Evolutionary conservation across 164 flowering plant species (phyloP).

Genomic region (Protea cynaroides): DNA sequence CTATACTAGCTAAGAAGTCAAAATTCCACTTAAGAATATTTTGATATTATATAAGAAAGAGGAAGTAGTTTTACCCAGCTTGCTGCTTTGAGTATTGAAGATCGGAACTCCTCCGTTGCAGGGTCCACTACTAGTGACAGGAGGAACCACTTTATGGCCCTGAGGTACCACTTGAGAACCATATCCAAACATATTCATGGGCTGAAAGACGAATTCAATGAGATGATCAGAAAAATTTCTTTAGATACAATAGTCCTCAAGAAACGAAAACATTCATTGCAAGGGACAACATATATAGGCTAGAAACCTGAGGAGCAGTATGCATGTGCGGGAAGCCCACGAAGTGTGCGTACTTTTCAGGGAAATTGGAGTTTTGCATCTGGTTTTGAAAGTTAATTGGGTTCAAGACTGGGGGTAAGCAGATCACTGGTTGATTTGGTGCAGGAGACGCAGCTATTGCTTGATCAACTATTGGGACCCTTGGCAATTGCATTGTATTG

Average conservation of each 20-base stretch:
- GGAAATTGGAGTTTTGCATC: conserved; percentile 31
- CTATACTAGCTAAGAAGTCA: background rate
- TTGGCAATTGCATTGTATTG: conserved; percentile 34
- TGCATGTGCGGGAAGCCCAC: conserved; percentile 44
- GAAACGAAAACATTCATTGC: background rate
- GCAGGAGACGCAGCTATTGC: conserved; percentile 17
- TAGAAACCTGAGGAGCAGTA: conserved; percentile 33
- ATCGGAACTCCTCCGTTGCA: conserved; percentile 17
- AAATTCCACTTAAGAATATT: background rate
- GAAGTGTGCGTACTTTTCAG: conserved; percentile 38
- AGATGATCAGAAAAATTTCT: background rate
- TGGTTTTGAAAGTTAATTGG: conserved; percentile 37
- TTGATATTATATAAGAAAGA: background rate
- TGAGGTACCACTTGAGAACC: conserved; percentile 32
- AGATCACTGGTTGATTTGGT: conserved; percentile 27
- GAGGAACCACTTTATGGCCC: conserved; percentile 21
- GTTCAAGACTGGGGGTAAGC: conserved; percentile 24
- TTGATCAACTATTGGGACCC: conserved; percentile 44
- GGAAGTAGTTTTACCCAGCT: conserved; percentile 16
- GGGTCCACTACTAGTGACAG: conserved; percentile 18
- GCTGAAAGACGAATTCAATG: conserved; percentile 27
- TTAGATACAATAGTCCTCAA: background rate
- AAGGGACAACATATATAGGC: background rate
- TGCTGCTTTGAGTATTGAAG: conserved; percentile 20
- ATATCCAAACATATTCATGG: conserved; percentile 39